Base-by-base conservation (phyloP, 2,329 filamentous ascomycete species). In the Talaromyces sp. region DNA sequence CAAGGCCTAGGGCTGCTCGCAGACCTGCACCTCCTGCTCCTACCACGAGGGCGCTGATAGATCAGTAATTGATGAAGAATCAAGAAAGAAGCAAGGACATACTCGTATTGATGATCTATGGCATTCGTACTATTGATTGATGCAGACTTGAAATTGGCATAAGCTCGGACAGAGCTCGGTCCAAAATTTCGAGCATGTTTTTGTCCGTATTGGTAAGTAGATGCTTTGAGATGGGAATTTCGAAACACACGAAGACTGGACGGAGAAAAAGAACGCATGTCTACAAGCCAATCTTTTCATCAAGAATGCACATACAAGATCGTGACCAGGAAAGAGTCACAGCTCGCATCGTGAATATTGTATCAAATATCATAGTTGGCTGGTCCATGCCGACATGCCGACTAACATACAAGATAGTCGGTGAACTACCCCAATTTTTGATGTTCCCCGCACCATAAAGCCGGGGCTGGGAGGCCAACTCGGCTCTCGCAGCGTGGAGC, bases 31-130 rank as follows among this genome's bases (percentile, higher is more conserved):
- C 86, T 67, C 86, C 86, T 67, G 86, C 86, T 72, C 83, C 83
- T 60, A 84, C 92, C 67, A 99, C 95, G 73, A 99, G 85, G 68
- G 94, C 94, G 90, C 69, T 70, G 19, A 27, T 31, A 24, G 27
- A 22, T 19, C n/a, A 57, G n/a, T 57, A 33, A 41, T 52, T 22
- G 16, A 14, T 37, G n/a, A n/a, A 14, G 24, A 47, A 22, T 13
- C 24, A n/a, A 41, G 22, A 48, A 8, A 45, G n/a, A 57, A 45
- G 22, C 22, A 27, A 13, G 45, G 45, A 52, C 67, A 14, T 68
- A 70, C 68, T 71, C 69, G 39, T 70, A 71, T 66, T 59, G 66
- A 54, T 71, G 69, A 41, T 71, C 69, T 58, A 58, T 41, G 14
- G 41, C 13, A 39, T 58, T 58, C 13, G 54, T 39, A 2, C 22